These are phyloP conservation scores for Exserohilum rostratum DNA, from an alignment of 2,329 filamentous ascomycete species.

Conservation along the genomic window DNA sequence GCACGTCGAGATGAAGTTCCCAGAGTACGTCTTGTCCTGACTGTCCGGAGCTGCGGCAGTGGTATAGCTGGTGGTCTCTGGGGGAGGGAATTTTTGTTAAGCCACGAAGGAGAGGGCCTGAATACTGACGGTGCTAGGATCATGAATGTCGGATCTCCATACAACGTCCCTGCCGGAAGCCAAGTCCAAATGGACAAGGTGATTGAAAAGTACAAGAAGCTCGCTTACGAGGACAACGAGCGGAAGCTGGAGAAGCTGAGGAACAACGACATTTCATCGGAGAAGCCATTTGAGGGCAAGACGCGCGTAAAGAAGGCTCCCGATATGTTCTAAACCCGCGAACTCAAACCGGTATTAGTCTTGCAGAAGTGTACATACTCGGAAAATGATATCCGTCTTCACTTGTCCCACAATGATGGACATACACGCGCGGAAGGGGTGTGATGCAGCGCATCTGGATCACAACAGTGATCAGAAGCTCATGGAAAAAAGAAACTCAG, in stretches of 20 bases:
- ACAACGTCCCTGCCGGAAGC: constrained; percentile 68
- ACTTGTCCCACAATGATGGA: background rate
- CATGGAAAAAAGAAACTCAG: too few species aligned
- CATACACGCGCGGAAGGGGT: background rate
- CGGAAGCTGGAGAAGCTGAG: constrained; percentile 56
- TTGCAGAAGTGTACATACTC: constrained; percentile 24
- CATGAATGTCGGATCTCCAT: constrained; percentile 67
- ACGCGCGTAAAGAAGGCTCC: constrained; percentile 28
- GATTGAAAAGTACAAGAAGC: constrained; percentile 66
- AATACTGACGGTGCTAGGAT: constrained; percentile 53
- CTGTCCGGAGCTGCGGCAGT: background rate
- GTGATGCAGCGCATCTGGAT: too few species aligned
- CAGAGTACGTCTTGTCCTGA: constrained; percentile 63
- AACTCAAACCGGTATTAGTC: background rate
- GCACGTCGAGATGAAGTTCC: constrained; percentile 63
- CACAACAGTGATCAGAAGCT: too few species aligned
- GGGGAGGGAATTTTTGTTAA: too few species aligned
- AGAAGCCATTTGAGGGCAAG: constrained; percentile 38
- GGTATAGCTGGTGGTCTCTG: background rate
- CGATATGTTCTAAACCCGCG: constrained; percentile 18
- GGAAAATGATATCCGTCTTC: constrained; percentile 27
- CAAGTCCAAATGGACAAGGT: constrained; percentile 64
- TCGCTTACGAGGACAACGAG: constrained; percentile 63
- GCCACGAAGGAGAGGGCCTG: background rate
- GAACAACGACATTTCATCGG: constrained; percentile 41